Evolutionary conservation across 2,329 filamentous ascomycete species (phyloP).

Genomic region (Claviceps fusiformis): DNA sequence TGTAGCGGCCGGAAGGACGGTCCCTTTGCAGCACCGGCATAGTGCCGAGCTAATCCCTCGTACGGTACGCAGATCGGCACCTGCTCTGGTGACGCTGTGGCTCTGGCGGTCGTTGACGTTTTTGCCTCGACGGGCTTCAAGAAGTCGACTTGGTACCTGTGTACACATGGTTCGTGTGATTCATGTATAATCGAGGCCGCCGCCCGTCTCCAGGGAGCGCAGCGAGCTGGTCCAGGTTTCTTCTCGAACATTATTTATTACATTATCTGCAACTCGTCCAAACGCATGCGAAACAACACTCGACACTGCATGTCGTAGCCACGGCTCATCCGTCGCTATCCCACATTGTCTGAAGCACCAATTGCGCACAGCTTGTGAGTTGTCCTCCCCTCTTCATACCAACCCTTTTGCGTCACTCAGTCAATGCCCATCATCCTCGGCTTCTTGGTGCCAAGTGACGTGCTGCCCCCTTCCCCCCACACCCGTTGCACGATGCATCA

Average conservation of each 20-base stretch:
- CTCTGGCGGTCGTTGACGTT: slow-evolving; percentile 1
- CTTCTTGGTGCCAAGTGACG: neutral
- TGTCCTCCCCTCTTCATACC: neutral
- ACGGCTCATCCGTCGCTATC: neutral
- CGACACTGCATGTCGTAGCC: too few species aligned
- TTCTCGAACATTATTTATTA: neutral
- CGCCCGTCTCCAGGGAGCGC: neutral
- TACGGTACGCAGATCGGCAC: slow-evolving; percentile 7
- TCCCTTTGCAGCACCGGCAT: neutral
- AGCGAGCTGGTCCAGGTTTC: neutral
- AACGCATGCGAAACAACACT: neutral
- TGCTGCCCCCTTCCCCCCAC: neutral
- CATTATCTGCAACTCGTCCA: neutral
- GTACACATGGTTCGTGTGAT: too few species aligned
- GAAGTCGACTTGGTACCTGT: neutral
- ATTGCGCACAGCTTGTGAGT: slow-evolving; percentile 5
- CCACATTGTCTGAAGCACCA: neutral
- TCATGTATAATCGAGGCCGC: slow-evolving; percentile 5
- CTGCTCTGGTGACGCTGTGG: slow-evolving; percentile 6
- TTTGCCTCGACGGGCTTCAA: slow-evolving; percentile 1
- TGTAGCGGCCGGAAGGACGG: slow-evolving; percentile 4
- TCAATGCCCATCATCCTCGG: neutral
- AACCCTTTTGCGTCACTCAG: neutral
- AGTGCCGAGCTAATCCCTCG: neutral
- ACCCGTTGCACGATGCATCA: neutral